Evolutionary conservation across 225 moss, liverwort and hornwort genomes (phyloP).

Genomic region (Sphagnum contortum): DNA sequence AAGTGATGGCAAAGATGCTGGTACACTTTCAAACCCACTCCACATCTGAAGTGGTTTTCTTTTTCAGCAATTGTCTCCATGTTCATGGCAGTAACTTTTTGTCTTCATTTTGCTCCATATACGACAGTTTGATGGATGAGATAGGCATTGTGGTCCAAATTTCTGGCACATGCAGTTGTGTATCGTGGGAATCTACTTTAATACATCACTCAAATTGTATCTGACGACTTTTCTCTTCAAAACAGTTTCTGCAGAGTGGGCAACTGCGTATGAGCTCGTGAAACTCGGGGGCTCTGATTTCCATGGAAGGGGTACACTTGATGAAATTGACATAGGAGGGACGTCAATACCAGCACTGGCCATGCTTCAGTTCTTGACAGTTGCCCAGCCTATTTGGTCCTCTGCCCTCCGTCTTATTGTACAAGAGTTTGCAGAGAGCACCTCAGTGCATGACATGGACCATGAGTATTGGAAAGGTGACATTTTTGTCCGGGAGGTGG

Average conservation of each 20-base stretch:
- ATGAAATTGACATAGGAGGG: constrained; percentile 72
- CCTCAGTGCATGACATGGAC: constrained; percentile 8
- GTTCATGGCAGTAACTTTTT: neutral
- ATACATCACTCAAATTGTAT: neutral
- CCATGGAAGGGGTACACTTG: constrained; percentile 56
- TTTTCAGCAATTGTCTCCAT: neutral
- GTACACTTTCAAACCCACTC: constrained; percentile 12
- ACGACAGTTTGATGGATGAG: too few relatives aligned
- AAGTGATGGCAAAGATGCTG: constrained; percentile 64
- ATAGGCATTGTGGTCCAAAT: too few relatives aligned
- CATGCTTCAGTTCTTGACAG: constrained; percentile 65
- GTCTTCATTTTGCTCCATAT: too few relatives aligned
- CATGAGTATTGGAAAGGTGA: constrained; percentile 45
- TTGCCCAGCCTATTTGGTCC: constrained; percentile 64
- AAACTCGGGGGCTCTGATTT: constrained; percentile 92
- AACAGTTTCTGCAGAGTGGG: constrained; percentile 47
- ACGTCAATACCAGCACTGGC: constrained; percentile 51
- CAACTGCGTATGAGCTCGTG: constrained; percentile 49
- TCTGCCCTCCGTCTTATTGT: constrained; percentile 55
- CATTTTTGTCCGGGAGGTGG: constrained; percentile 18
- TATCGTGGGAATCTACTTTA: neutral
- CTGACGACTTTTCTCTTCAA: neutral
- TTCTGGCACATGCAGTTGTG: neutral
- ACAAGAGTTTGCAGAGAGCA: constrained; percentile 41
- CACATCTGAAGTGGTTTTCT: neutral